Base-by-base conservation (phyloP, 306 rosid genomes). In the Sechiopsis laciniata region DNA sequence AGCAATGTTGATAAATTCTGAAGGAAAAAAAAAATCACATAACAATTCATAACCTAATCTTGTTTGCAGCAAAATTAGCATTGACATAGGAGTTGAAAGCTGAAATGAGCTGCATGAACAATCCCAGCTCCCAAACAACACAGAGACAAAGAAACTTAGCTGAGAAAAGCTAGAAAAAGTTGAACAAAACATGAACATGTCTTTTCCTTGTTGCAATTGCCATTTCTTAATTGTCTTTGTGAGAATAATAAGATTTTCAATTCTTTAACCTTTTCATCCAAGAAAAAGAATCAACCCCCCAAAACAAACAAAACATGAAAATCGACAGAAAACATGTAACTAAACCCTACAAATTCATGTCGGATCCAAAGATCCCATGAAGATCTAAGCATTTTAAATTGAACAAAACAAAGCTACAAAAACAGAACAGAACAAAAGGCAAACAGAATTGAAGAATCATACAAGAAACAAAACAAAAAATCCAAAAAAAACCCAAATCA, bases 351-450 rank as follows among this genome's bases (percentile, higher is more conserved):
- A 51, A 69, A 45, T 50, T 24, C 16, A 21, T 8, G 35, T 69
- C 10, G 35, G 74, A 69, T 69, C 74, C 74, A 5, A 69, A 51
- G 74, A 69, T 69, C 74, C 59, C 2, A 42, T 26, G 15, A 69
- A 69, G 59, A 69, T 69, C 74, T 51, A 69, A 50, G 58, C 74
- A 69, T 69, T 40, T 22, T 20, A 24, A 14, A 69, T 8, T 24
- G 74, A 51, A 50, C 9, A 22, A 24, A 68, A 26, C 45, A 51
- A 51, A 22, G 51, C 1, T 68, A 3, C 42, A 68, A 7, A 68
- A 46, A 21, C 73, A 68, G 40, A 48, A 68, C 37, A 62, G n/a
- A 50, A 50, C 15, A 15, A 50, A 50, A 50, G 0, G 5, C 54
- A 50, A 3, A 69, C 51, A 20, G 8, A 65, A 17, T 2, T 2